These are phyloP conservation scores for Ceratocystis destructans DNA, from an alignment of 2,329 filamentous ascomycete genomes.

Conservation along the genomic window DNA sequence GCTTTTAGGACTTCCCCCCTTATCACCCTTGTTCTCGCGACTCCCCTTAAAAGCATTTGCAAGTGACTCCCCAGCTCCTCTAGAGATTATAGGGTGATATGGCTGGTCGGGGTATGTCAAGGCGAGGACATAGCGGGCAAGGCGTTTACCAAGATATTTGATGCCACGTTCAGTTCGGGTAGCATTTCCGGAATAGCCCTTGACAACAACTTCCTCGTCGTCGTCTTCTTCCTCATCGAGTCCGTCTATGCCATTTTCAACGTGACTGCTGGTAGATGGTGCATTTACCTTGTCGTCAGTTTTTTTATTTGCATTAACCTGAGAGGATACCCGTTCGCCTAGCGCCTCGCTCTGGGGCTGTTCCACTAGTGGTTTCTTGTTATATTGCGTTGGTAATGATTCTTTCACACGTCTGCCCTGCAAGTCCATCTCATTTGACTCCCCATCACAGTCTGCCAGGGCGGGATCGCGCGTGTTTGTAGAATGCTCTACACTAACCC, in stretches of 20 bases:
- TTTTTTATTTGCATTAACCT: constrained; percentile 20
- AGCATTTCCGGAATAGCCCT: constrained; percentile 80
- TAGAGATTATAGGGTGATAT: constrained; percentile 50
- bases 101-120: constrained; percentile 93
- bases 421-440: background rate
- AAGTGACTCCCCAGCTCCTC: constrained; percentile 35
- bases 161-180: constrained; percentile 88
- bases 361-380: background rate
- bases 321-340: background rate
- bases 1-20: background rate
- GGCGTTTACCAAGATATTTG: constrained; percentile 87
- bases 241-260: constrained; percentile 15
- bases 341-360: background rate
- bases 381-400: background rate
- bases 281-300: constrained; percentile 18
- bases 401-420: background rate
- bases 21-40: constrained; percentile 18
- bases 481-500: background rate
- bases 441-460: background rate
- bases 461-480: background rate
- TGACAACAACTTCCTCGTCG: constrained; percentile 74
- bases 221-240: constrained; percentile 30
- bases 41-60: constrained; percentile 29
- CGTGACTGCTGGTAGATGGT: background rate
- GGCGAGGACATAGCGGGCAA: constrained; percentile 78